Base-by-base conservation (phyloP, 1,284 basidiomycete species). In the Pseudozyma sp. region DNA sequence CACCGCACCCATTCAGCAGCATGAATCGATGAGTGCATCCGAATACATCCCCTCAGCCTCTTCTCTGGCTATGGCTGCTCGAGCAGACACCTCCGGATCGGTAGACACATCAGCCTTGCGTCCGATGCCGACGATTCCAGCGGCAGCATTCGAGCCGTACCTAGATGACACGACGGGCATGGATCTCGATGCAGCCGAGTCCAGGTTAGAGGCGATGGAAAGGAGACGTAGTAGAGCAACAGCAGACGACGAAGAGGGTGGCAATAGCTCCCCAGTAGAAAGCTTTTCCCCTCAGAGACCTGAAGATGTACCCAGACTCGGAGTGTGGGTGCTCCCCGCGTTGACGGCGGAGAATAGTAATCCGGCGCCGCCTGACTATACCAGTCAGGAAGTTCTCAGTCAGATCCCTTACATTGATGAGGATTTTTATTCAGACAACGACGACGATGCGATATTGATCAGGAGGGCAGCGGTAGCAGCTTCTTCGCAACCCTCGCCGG, bases 91-190 rank as follows among this genome's bases (percentile, higher is more conserved):
- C 8, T 56, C 63, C 3, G 31, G 38, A 5, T 50, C 49, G 10
- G 31, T 40, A 5, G 49, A 48, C 1, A 1, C 52, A 14, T 21
- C 58, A 1, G 50, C n/a, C 16, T 11, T 75, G 55, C 21, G 52
- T 3, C 69, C 69, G 0, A 36, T 76, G 0, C 69, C 68, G 11
- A 44, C 40, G 6, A 61, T 76, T 8, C 58, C 69, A 6, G 43
- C 59, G n/a, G 47, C 47, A 0, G 73, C 59, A 3, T 76, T 76
- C 34, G 58, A 59, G 40, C 73, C 73, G 12, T 76, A 21, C 21
- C 51, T 76, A 3, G 73, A 76, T 40, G 61, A 76, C 19, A 68
- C 69, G 0, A 76, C 69, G 4, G 69, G 69, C 13, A 50, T 72
- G 61, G 55, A 60, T 7, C 42, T 76, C 3, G 73, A 73, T 10